A percentile compares a stretch with the other conserved stretches of the same genome.
These are phyloP conservation scores for Aphanoascus verrucosus DNA, from an alignment of 2,329 filamentous ascomycete species.

Conservation along the genomic window DNA sequence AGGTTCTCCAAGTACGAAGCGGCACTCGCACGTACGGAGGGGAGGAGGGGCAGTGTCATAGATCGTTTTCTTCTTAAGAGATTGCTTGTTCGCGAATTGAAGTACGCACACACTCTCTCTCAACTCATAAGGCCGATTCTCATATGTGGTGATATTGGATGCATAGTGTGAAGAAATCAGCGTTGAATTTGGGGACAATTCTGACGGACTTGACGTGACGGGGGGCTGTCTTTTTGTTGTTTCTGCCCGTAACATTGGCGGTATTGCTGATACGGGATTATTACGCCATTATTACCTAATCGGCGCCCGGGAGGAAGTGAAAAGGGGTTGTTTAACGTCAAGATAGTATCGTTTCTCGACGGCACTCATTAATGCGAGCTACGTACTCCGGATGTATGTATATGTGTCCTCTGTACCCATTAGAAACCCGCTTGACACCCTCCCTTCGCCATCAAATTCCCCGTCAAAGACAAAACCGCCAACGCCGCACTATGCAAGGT, in stretches of 20 bases:
- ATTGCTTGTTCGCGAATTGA: too few relatives aligned
- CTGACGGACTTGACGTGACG: too few relatives aligned
- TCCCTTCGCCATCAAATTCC: background rate
- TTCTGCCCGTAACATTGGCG: background rate
- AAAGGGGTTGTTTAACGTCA: background rate
- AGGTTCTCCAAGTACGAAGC: constrained; percentile 31
- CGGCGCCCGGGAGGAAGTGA: too few relatives aligned
- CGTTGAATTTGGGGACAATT: constrained; percentile 4
- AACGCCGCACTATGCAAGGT: background rate
- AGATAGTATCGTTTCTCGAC: background rate
- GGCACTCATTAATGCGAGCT: too few relatives aligned
- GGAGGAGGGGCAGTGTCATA: constrained; percentile 33
- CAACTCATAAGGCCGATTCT: background rate
- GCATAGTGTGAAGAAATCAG: background rate
- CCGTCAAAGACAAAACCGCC: background rate
- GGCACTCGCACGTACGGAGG: constrained; percentile 33
- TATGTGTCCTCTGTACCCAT: too few relatives aligned
- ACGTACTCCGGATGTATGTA: too few relatives aligned
- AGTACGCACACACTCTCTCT: too few relatives aligned
- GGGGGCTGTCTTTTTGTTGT: background rate
- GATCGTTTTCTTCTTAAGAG: too few relatives aligned
- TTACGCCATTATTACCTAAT: background rate
- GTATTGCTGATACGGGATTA: background rate
- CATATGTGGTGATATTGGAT: background rate
- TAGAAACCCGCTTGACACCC: background rate